Conservation (phyloP, 2,329 filamentous ascomycete species). For the Bipolaris cookei region DNA sequence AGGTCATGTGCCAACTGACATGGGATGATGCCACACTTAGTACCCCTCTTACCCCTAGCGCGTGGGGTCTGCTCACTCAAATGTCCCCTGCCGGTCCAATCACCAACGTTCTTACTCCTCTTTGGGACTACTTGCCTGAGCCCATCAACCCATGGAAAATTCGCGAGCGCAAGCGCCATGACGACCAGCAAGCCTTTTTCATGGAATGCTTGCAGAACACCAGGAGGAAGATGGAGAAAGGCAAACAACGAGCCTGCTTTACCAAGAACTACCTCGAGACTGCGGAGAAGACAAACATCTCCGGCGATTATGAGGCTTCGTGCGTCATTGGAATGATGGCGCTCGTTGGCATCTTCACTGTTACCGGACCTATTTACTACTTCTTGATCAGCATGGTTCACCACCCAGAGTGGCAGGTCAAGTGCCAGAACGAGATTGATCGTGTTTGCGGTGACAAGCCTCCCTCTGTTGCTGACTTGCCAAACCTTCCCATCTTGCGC, state of each 20-base stretch:
- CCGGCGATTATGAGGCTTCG: slow-evolving; percentile 49
- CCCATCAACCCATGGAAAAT: slow-evolving; percentile 62
- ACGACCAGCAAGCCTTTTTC: slow-evolving; percentile 61
- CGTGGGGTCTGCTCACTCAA: slow-evolving; percentile 63
- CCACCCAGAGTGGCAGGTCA: slow-evolving; percentile 46
- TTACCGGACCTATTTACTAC: slow-evolving; percentile 48
- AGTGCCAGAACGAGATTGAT: slow-evolving; percentile 46
- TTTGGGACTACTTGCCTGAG: slow-evolving; percentile 59
- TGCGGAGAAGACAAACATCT: slow-evolving; percentile 50
- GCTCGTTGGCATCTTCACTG: slow-evolving; percentile 49
- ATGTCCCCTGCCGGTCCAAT: slow-evolving; percentile 65
- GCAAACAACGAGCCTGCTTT: slow-evolving; percentile 43
- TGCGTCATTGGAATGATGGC: slow-evolving; percentile 50
- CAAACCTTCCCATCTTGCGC: slow-evolving; percentile 53
- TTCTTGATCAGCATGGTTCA: slow-evolving; percentile 48
- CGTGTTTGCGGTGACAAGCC: slow-evolving; percentile 33
- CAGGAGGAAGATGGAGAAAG: slow-evolving; percentile 42
- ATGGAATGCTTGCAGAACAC: slow-evolving; percentile 55
- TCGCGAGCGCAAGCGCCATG: slow-evolving; percentile 60
- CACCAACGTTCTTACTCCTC: slow-evolving; percentile 62
- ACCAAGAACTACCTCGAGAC: slow-evolving; percentile 45
- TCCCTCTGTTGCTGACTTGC: slow-evolving; percentile 48
- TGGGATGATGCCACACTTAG: slow-evolving; percentile 61
- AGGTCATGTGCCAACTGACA: slow-evolving; percentile 61
- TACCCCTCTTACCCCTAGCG: slow-evolving; percentile 57